Evolutionary conservation across 2,329 filamentous ascomycete genomes (phyloP).

Genomic region (Aureobasidium sp.): DNA sequence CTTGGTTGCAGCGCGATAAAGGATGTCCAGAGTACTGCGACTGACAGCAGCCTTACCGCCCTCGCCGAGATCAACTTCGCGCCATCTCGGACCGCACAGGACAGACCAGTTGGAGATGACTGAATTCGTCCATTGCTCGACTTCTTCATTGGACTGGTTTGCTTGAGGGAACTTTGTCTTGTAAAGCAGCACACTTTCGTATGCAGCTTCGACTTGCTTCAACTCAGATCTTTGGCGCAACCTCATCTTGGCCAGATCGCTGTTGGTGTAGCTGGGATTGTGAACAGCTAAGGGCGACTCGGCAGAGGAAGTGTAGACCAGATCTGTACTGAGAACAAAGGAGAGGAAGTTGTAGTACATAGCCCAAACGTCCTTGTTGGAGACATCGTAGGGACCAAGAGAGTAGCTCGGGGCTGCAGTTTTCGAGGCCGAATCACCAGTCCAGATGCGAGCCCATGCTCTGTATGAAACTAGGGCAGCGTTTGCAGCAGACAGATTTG

Average conservation of each 20-base stretch:
- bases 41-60: conserved; percentile 70
- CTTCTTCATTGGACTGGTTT: conserved; percentile 64
- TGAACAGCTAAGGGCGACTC: conserved; percentile 18
- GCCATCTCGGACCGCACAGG: conserved; percentile 71
- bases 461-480: conserved; percentile 41
- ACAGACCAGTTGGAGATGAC: conserved; percentile 80
- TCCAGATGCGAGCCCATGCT: conserved; percentile 61
- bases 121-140: conserved; percentile 73
- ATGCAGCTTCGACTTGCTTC: conserved; percentile 67
- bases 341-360: conserved; percentile 78
- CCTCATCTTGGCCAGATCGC: conserved; percentile 22
- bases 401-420: conserved; percentile 9
- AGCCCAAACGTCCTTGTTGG: conserved; percentile 64
- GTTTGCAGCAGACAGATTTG: conserved; percentile 20
- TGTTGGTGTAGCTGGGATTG: conserved; percentile 11
- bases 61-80: conserved; percentile 68
- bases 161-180: conserved; percentile 81
- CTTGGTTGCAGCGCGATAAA: conserved; percentile 85
- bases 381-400: conserved; percentile 38
- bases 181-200: conserved; percentile 67
- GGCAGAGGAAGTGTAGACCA: conserved; percentile 40
- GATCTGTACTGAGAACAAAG: conserved; percentile 57
- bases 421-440: neutral
- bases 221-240: conserved; percentile 61
- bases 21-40: conserved; percentile 67